phyloP scores from a whole-genome alignment of 805 yeast species.

The Ogataea ganodermae region DNA sequence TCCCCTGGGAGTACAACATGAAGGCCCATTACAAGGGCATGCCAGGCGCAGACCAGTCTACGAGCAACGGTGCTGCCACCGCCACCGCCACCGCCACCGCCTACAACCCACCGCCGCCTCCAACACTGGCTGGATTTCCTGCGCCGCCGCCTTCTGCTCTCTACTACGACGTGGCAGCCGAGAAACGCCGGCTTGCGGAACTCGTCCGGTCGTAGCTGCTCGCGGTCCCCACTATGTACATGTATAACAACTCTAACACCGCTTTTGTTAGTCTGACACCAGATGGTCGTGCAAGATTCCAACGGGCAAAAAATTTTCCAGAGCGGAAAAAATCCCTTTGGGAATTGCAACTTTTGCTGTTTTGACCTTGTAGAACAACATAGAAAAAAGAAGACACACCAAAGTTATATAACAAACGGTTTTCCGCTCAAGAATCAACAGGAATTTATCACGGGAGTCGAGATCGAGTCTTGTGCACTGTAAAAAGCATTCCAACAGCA shows the following conservation, averaged over 20 bases:
- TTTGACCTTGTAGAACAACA: slow-evolving; percentile 7
- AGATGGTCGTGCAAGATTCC: slow-evolving; percentile 4
- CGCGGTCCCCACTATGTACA: neutral
- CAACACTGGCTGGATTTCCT: slow-evolving; percentile 35
- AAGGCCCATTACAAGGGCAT: slow-evolving; percentile 37
- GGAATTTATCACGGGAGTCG: neutral
- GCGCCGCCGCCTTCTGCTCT: slow-evolving; percentile 39
- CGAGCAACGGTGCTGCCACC: slow-evolving; percentile 11
- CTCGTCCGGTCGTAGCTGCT: slow-evolving; percentile 12
- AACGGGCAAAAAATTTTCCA: slow-evolving; percentile 10
- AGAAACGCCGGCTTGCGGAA: slow-evolving; percentile 21
- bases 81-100: slow-evolving; percentile 19
- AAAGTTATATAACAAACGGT: neutral
- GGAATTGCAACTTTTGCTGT: slow-evolving; percentile 9
- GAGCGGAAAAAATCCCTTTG: slow-evolving; percentile 8
- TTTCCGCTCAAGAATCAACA: neutral
- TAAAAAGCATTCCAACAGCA: slow-evolving; percentile 1
- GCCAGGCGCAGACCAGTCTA: slow-evolving; percentile 35
- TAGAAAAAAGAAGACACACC: neutral
- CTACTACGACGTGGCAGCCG: slow-evolving; percentile 24
- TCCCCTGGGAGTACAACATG: slow-evolving; percentile 41
- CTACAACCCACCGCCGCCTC: slow-evolving; percentile 36
- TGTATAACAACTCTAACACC: neutral
- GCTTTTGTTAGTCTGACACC: neutral
- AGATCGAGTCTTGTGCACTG: slow-evolving; percentile 2